These are phyloP conservation scores for Blastobotrys muscicola DNA, from an alignment of 805 yeast genomes.

Conservation along the genomic window DNA sequence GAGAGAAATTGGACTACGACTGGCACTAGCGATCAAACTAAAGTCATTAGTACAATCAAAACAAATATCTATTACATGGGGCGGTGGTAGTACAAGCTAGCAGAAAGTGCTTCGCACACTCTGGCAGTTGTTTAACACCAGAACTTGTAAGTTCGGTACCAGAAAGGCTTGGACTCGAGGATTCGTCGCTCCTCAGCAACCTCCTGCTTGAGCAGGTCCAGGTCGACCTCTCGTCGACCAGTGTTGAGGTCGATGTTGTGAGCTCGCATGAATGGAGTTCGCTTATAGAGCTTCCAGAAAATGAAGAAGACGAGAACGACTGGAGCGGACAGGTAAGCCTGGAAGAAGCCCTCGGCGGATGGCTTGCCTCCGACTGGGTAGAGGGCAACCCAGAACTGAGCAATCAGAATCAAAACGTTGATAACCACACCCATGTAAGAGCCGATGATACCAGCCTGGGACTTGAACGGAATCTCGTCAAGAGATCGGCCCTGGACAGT, in stretches of 20 bases:
- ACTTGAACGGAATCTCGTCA: slow-evolving; percentile 52
- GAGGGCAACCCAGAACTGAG: slow-evolving; percentile 71
- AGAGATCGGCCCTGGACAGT: slow-evolving; percentile 46
- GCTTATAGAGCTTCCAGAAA: slow-evolving; percentile 39
- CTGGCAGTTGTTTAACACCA: slow-evolving; percentile 41
- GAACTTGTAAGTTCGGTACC: slow-evolving; percentile 34
- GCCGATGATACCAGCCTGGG: slow-evolving; percentile 57
- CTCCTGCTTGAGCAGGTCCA: slow-evolving; percentile 43
- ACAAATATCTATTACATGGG: too few species aligned
- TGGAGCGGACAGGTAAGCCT: slow-evolving; percentile 39
- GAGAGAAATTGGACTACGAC: too few species aligned
- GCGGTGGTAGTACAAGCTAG: too few species aligned
- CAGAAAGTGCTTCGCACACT: too few species aligned
- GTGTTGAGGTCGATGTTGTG: slow-evolving; percentile 50
- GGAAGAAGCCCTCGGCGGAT: slow-evolving; percentile 34
- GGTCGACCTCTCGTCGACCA: slow-evolving; percentile 51
- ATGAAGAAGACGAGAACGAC: slow-evolving; percentile 34
- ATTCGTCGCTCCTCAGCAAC: slow-evolving; percentile 44
- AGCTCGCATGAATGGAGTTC: slow-evolving; percentile 35
- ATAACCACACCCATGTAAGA: slow-evolving; percentile 50
- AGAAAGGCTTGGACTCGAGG: slow-evolving; percentile 37
- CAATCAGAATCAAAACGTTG: slow-evolving; percentile 47
- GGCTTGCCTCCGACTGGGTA: slow-evolving; percentile 48
- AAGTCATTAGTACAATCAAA: too few species aligned
- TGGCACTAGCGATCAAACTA: too few species aligned